Evolutionary conservation across 2,329 filamentous ascomycete species (phyloP).

Genomic region (Fusarium sp.): DNA sequence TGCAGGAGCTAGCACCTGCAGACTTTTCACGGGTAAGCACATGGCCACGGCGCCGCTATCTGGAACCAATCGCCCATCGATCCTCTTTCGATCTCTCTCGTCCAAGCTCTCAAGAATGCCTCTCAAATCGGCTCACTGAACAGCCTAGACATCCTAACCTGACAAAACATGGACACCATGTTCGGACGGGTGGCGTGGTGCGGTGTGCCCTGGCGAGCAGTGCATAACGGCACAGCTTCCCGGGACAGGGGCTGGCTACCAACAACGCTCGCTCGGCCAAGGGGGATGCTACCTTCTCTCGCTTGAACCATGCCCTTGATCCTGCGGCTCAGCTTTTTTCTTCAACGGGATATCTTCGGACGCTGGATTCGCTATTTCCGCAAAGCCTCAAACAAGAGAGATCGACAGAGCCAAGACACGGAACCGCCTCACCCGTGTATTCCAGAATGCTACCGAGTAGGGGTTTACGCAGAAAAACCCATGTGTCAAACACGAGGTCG

Average conservation of each 20-base stretch:
- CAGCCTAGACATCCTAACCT: neutral
- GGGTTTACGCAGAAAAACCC: neutral
- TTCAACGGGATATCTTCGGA: neutral
- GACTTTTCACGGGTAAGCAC: neutral
- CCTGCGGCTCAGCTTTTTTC: neutral
- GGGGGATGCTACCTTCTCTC: neutral
- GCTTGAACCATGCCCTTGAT: neutral
- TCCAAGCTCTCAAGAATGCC: neutral
- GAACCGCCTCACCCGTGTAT: slow-evolving; percentile 2
- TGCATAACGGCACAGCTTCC: neutral
- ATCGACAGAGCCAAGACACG: neutral
- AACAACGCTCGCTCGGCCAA: neutral
- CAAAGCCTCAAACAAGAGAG: neutral
- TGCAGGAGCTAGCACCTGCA: neutral
- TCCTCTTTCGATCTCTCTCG: neutral
- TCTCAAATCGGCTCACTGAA: neutral
- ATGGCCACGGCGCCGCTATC: neutral
- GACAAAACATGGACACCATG: neutral
- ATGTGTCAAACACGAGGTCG: neutral
- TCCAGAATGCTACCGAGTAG: neutral
- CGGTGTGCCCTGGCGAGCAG: neutral
- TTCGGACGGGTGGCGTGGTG: neutral
- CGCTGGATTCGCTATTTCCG: neutral
- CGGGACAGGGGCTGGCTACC: neutral
- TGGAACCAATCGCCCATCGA: neutral